A percentile compares a stretch with the other conserved stretches of the same genome.
phyloP scores from a whole-genome alignment of 2,329 filamentous ascomycete species.

The Rasamsonia emersonii region DNA sequence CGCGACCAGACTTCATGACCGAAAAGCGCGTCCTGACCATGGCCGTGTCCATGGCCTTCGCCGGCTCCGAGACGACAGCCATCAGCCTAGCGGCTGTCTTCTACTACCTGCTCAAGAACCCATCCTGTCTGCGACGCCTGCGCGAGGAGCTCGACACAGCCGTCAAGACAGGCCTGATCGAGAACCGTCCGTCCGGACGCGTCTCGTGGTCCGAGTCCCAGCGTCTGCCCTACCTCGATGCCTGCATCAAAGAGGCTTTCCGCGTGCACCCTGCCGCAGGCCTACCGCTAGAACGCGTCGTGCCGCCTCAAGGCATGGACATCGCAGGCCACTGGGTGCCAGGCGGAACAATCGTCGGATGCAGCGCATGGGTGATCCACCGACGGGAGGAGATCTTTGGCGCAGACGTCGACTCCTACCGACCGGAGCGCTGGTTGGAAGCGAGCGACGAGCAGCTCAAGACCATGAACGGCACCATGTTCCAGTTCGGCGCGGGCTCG shows the following conservation, averaged over 20 bases:
- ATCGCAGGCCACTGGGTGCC: conserved; percentile 10
- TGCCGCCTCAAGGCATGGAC: conserved; percentile 37
- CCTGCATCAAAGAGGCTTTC: conserved; percentile 52
- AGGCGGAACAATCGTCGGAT: conserved; percentile 53
- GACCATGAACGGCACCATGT: conserved; percentile 12
- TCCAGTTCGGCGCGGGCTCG: conserved; percentile 24
- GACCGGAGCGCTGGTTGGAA: conserved; percentile 13
- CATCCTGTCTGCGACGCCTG: conserved; percentile 20
- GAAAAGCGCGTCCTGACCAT: conserved; percentile 20
- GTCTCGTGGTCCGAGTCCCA: conserved; percentile 64
- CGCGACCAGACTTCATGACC: conserved; percentile 19
- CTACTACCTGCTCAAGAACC: conserved; percentile 63
- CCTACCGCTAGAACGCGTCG: conserved; percentile 63
- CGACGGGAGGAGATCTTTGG: conserved; percentile 61
- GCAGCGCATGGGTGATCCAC: conserved; percentile 67
- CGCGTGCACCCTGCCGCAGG: conserved; percentile 67
- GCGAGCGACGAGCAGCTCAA: conserved; percentile 3
- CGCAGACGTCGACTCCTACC: conserved; percentile 52
- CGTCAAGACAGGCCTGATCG: conserved; percentile 32
- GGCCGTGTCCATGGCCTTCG: conserved; percentile 39
- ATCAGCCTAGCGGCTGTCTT: conserved; percentile 65
- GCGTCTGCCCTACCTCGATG: conserved; percentile 57
- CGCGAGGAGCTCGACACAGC: conserved; percentile 56
- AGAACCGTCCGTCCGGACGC: conserved; percentile 25
- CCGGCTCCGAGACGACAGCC: conserved; percentile 71